These are phyloP conservation scores for Trichophyton mentagrophytes DNA, from an alignment of 2,329 filamentous ascomycete species.

Conservation along the genomic window DNA sequence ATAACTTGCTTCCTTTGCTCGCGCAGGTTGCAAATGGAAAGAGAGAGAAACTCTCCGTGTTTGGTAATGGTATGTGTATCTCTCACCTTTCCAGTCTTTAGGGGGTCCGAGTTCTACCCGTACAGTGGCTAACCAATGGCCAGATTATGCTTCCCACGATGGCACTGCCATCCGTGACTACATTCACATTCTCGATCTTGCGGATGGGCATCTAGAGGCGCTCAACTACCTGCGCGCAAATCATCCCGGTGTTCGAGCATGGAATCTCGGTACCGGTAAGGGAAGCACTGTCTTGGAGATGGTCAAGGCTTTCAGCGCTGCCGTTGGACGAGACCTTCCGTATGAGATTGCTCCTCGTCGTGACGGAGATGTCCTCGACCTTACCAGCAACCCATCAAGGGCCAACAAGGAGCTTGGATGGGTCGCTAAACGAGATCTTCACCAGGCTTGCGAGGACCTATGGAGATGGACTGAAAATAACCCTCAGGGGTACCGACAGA, in stretches of 20 bases:
- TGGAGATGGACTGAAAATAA: slow-evolving; percentile 98
- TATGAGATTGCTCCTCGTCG: slow-evolving; percentile 77
- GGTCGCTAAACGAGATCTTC: slow-evolving; percentile 82
- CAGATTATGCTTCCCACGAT: slow-evolving; percentile 82
- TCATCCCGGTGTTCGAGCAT: slow-evolving; percentile 80
- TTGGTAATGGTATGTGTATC: slow-evolving; percentile 62
- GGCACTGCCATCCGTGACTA: slow-evolving; percentile 95
- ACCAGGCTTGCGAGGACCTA: slow-evolving; percentile 84
- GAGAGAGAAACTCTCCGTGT: slow-evolving; percentile 84
- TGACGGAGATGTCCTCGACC: slow-evolving; percentile 80
- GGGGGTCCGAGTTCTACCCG: neutral
- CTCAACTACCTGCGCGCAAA: slow-evolving; percentile 78
- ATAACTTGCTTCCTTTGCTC: slow-evolving; percentile 85
- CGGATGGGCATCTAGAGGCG: slow-evolving; percentile 72
- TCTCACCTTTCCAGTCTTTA: neutral
- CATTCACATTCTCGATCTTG: slow-evolving; percentile 89
- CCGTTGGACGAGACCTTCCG: slow-evolving; percentile 71
- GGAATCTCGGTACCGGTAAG: slow-evolving; percentile 90
- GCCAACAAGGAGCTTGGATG: slow-evolving; percentile 83
- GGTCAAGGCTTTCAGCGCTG: slow-evolving; percentile 81
- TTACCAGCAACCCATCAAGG: slow-evolving; percentile 78
- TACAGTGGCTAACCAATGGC: slow-evolving; percentile 7
- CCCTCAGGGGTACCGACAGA: slow-evolving; percentile 83
- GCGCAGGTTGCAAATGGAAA: slow-evolving; percentile 94
- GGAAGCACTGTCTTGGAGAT: slow-evolving; percentile 97